Conservation (phyloP, 257 asterid species). For the Oldenlandia corymbosa region DNA sequence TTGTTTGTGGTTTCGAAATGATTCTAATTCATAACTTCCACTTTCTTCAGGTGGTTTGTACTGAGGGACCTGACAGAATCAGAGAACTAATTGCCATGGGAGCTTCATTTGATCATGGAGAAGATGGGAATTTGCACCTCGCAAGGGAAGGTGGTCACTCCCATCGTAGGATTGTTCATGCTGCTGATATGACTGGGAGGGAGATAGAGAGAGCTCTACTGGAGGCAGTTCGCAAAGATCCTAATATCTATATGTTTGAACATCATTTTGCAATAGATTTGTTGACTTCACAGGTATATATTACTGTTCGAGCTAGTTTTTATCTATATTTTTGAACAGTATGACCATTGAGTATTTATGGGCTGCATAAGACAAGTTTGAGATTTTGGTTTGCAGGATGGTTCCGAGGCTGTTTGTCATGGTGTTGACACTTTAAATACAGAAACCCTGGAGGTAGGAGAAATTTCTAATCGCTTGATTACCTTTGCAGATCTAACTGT, state of each 20-base stretch:
- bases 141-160: slow-evolving; percentile 99
- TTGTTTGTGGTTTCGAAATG: neutral
- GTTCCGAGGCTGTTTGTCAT: slow-evolving; percentile 65
- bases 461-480: slow-evolving; percentile 8
- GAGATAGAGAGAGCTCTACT: slow-evolving; percentile 92
- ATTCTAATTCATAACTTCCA: slow-evolving; percentile 13
- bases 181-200: slow-evolving; percentile 98
- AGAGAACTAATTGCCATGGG: slow-evolving; percentile 98
- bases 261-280: slow-evolving; percentile 94
- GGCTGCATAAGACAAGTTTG: neutral
- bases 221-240: slow-evolving; percentile 81
- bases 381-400: slow-evolving; percentile 56
- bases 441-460: slow-evolving; percentile 68
- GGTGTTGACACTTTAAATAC: slow-evolving; percentile 87
- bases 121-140: slow-evolving; percentile 94
- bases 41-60: slow-evolving; percentile 75
- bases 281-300: slow-evolving; percentile 75
- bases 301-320: neutral
- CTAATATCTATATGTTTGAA: slow-evolving; percentile 72
- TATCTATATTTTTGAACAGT: slow-evolving; percentile 3
- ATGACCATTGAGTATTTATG: neutral
- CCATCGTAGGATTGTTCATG: slow-evolving; percentile 91
- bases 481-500: neutral
- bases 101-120: slow-evolving; percentile 97
- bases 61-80: slow-evolving; percentile 98